Evolutionary conservation across 345 rosid genomes (phyloP).

Genomic region (Schrenkiella parvula): DNA sequence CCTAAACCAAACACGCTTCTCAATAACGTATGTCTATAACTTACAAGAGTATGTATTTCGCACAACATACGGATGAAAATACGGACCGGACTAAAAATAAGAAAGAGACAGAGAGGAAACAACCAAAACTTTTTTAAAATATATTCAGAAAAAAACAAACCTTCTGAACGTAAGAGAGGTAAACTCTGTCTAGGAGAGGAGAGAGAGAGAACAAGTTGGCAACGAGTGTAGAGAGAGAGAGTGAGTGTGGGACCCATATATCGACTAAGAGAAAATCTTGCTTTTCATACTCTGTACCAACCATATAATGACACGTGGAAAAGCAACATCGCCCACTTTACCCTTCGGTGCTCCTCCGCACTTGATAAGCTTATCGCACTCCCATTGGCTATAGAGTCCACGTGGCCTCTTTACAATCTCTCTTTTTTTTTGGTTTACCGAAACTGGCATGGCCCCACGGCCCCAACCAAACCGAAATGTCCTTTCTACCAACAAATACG

Average conservation of each 20-base stretch:
- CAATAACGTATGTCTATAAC: neutral
- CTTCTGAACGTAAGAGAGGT: neutral
- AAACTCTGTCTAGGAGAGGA: neutral
- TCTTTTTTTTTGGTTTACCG: conserved; percentile 11
- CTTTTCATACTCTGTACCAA: neutral
- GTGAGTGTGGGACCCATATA: conserved; percentile 10
- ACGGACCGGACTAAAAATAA: neutral
- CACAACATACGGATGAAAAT: neutral
- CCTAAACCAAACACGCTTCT: neutral
- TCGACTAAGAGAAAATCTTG: conserved; percentile 20
- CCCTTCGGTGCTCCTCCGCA: conserved; percentile 27
- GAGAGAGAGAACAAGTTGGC: neutral
- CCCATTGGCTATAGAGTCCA: neutral
- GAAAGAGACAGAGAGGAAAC: neutral
- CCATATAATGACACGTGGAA: conserved; percentile 8
- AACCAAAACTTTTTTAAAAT: too few species aligned
- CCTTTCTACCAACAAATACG: conserved; percentile 19
- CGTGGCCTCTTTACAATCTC: conserved; percentile 10
- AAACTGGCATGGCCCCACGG: conserved; percentile 20
- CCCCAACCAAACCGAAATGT: conserved; percentile 6
- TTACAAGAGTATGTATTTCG: neutral
- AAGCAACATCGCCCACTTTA: conserved; percentile 26
- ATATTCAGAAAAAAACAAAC: neutral
- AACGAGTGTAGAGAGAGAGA: neutral
- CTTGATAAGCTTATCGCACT: conserved; percentile 36